Evolutionary conservation across 164 flowering plant genomes (phyloP).

Genomic region (Paratinospora sagittata): DNA sequence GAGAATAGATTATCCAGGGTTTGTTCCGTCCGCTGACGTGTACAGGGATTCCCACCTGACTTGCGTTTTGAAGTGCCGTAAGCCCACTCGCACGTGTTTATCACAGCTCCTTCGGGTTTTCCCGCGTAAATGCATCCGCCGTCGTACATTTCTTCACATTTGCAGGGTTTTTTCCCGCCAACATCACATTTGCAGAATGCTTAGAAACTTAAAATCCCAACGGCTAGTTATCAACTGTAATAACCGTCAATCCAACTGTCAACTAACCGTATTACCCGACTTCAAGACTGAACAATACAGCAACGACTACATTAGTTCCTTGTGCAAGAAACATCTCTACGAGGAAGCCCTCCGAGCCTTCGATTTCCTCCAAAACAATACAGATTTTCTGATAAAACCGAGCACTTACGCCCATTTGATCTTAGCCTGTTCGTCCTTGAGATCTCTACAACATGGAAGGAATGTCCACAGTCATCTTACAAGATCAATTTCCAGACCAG

Average conservation of each 20-base stretch:
- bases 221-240: conserved; percentile 10
- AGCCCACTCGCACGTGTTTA: too few species aligned
- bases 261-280: conserved; percentile 8
- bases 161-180: neutral
- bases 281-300: conserved; percentile 35
- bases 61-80: too few species aligned
- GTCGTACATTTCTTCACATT: neutral
- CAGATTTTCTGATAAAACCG: conserved; percentile 23
- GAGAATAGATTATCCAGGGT: too few species aligned
- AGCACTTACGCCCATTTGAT: conserved; percentile 44
- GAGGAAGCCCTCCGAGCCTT: conserved; percentile 54
- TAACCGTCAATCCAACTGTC: conserved; percentile 3
- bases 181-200: too few species aligned
- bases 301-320: conserved; percentile 41
- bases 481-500: conserved; percentile 28
- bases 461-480: conserved; percentile 41
- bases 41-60: too few species aligned
- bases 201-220: too few species aligned
- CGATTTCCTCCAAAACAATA: conserved; percentile 28
- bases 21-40: too few species aligned
- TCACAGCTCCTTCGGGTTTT: too few species aligned
- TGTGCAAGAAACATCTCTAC: conserved; percentile 47
- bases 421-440: conserved; percentile 46
- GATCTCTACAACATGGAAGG: conserved; percentile 37
- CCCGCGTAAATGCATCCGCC: too few species aligned